phyloP scores from a whole-genome alignment of 768 basidiomycete species.

The Infundibulicybe gibba region DNA sequence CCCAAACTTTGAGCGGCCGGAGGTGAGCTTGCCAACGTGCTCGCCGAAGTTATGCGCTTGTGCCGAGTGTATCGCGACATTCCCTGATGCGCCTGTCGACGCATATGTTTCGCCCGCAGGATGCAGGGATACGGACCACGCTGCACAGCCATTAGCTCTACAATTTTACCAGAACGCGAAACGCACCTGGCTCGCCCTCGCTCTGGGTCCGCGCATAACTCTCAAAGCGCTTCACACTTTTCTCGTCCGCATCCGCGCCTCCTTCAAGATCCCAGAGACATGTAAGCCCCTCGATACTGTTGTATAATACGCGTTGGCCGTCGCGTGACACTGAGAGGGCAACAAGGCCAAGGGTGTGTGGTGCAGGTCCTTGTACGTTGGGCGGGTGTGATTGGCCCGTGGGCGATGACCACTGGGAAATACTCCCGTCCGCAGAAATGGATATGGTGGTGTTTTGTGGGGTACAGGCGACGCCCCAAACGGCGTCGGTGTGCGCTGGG shows the following conservation, averaged over 20 bases:
- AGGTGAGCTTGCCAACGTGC: conserved; percentile 51
- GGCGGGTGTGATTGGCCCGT: conserved; percentile 58
- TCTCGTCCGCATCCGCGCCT: conserved; percentile 35
- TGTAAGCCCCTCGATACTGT: conserved; percentile 83
- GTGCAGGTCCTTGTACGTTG: conserved; percentile 47
- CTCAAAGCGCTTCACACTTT: conserved; percentile 55
- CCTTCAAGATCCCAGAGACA: conserved; percentile 67
- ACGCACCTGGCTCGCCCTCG: conserved; percentile 69
- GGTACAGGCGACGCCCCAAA: conserved; percentile 80
- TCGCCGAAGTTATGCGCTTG: conserved; percentile 64
- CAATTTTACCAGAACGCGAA: background rate
- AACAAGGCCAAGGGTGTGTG: conserved; percentile 84
- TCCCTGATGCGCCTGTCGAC: conserved; percentile 69
- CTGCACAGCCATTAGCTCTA: conserved; percentile 27
- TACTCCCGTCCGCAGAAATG: conserved; percentile 73
- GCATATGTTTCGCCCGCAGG: conserved; percentile 74
- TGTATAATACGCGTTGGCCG: conserved; percentile 68
- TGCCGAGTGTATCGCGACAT: conserved; percentile 71
- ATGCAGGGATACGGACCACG: conserved; percentile 83
- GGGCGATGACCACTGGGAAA: conserved; percentile 68
- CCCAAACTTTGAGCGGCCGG: conserved; percentile 75
- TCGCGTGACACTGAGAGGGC: conserved; percentile 71
- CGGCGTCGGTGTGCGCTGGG: conserved; percentile 74
- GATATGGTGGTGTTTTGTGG: conserved; percentile 60
- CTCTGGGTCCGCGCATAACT: conserved; percentile 63